Percentiles rank a stretch among this genome's conserved stretches.
Conservation (phyloP, 305 asterid species). For the Fraxinus platypoda region DNA sequence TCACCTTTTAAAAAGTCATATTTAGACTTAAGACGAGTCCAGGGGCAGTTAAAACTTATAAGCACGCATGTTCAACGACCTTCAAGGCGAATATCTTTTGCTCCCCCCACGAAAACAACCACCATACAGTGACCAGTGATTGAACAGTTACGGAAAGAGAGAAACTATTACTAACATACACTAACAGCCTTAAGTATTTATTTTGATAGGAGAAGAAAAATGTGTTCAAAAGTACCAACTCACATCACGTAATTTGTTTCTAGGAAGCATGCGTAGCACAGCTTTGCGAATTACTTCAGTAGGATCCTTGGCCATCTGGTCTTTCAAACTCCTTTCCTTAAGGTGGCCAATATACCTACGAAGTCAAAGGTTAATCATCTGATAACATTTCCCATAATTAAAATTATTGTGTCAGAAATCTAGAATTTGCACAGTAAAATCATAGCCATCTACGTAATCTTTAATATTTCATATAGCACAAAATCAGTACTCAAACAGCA, state of each 20-base stretch:
- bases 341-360: conserved; percentile 83
- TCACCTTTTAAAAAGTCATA: neutral
- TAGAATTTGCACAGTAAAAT: neutral
- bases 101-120: neutral
- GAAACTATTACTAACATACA: neutral
- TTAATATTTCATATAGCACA: neutral
- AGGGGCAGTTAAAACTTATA: neutral
- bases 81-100: neutral
- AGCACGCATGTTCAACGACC: neutral
- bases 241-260: conserved; percentile 91
- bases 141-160: neutral
- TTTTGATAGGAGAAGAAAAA: conserved; percentile 7
- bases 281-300: conserved; percentile 97
- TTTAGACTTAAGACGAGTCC: neutral
- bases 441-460: neutral
- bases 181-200: neutral
- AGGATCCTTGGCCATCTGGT: conserved; percentile 95
- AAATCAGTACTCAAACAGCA: conserved; percentile 11
- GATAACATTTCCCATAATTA: conserved; percentile 4
- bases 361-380: neutral
- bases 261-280: conserved; percentile 89
- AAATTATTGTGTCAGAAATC: neutral
- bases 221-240: conserved; percentile 29
- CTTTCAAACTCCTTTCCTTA: conserved; percentile 90
- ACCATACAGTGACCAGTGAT: neutral